Base-by-base conservation (phyloP, 352 stramenopile species). In the Thalassiosira exigua region DNA sequence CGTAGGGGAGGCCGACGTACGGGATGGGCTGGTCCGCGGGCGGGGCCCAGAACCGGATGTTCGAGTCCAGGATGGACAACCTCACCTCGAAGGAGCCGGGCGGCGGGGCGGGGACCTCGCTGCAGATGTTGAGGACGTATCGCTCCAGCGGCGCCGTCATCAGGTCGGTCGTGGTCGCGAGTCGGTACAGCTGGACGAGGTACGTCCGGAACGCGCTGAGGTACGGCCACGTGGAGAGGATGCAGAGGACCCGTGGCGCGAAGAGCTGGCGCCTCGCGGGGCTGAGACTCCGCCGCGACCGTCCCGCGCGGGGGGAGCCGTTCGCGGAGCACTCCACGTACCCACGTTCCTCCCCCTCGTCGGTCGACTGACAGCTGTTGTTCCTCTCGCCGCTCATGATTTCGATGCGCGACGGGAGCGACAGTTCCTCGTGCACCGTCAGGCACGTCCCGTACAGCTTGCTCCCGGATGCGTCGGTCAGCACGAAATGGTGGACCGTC, bases 81-180 rank as follows among this genome's bases (percentile, higher is more conserved):
- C 90, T 74, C 2, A 94, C 80, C 79, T 93, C 87, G 62, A 93
- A 92, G 22, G 79, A 75, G 29, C 90, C 93, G 0, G 89, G 96
- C 3, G 96, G 96, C 4, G 97, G 97, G 30, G 98, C 85, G 11
- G 97, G 96, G 27, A 98, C 96, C 87, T 99, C 96, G 41, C 86
- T 89, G 54, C 98, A 95, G 80, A 99, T 98, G 74, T 99, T 99
- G 12, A 92, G 86, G 62, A 99, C 97, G 77, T 99, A 99, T 41
- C 96, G 84, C 80, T 99, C 96, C 36, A 99, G 94, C 0, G 96
- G 96, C 27, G 78, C 71, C 5, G 68, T 83, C 88, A 93, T 93
- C 24, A 82, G 58, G 54, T 90, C 75, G 2, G 86, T 92, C 17
- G 69, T 77, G 5, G 84, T 91, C 1, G 86, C 86, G 1, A 95